Evolutionary conservation across 495 filamentous ascomycete species (phyloP), one percentile per base, ranked within the genome.

Genomic region (Hyaloscypha finlandica): DNA sequence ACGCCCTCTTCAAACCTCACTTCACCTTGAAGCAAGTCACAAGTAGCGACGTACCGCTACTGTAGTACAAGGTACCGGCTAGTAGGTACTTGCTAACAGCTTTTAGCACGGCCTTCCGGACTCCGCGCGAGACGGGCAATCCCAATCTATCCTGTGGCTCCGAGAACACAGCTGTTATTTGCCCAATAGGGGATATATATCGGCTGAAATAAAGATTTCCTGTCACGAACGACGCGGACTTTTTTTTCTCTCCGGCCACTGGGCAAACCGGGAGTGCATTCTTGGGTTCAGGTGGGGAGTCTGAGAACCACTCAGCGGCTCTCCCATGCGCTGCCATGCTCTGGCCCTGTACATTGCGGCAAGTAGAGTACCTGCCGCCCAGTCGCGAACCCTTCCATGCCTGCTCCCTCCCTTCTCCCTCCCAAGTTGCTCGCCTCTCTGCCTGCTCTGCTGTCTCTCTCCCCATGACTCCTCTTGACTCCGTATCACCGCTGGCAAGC

Each of bases 61-160:
- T 37, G 35, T 37, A 37, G 8, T 37, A 19, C 42, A 16, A 48
- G 42, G 42, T 48, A 48, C 42, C 42, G 42, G 11, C 42, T 19
- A 12, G 42, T 12, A 48, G 16, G 42, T 48, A 48, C 42, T 48
- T 25, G 2, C 25, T 25, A 48, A 19, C 9, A 48, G 9, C 4
- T 3, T 11, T 31, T 9, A 63, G 60, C 42, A 63, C 60, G 60
- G 6, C 45, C 60, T 63, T 63, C 60, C 60, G 60, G 42, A 12
- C 39, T 63, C 60, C 60, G 42, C 60, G 60, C 25, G 25, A 63
- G 32, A 63, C 5, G 56, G 56, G 30, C n/a, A 37, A 35, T 59
- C 32, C 42, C 42, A 48, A 48, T 4, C 8, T 48, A 48, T 37
- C 35, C 16, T 16, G 42, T 48, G 42, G 42, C 16, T 12, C 16